Conservation (phyloP, 73 alveolate genomes). For the Symbiodinium pilosum region DNA sequence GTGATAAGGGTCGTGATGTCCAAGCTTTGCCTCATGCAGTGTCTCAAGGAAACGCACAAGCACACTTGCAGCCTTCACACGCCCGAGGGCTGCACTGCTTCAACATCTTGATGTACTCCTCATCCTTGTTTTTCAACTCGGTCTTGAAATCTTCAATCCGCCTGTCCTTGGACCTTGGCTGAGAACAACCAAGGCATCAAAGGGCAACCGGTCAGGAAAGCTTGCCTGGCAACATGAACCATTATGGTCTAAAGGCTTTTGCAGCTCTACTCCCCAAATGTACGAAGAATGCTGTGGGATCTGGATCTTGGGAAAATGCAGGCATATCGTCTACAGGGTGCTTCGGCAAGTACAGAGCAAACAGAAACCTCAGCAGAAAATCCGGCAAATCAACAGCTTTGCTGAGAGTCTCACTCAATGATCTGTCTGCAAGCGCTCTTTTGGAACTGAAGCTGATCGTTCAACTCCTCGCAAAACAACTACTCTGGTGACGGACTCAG, state of each 20-base stretch:
- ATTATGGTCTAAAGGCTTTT: no score
- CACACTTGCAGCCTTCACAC: not conserved
- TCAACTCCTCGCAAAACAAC: slow-evolving; percentile 34
- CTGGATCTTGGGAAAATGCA: no score
- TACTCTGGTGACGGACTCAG: not conserved
- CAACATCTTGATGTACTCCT: slow-evolving; percentile 97
- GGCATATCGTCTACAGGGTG: no score
- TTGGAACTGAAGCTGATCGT: slow-evolving; percentile 96
- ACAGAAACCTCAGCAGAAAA: no score
- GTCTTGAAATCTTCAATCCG: slow-evolving; percentile 96
- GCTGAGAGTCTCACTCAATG: slow-evolving; percentile 33
- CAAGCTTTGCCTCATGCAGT: not conserved
- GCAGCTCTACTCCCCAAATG: no score
- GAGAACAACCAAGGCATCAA: no score
- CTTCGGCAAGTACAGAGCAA: no score
- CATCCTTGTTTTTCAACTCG: slow-evolving; percentile 96
- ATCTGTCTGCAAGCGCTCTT: slow-evolving; percentile 96
- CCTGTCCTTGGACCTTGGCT: slow-evolving; percentile 93
- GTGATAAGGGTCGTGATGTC: slow-evolving; percentile 96
- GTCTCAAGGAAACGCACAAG: not conserved
- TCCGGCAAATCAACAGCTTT: no score
- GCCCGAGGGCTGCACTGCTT: slow-evolving; percentile 95
- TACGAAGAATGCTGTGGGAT: no score
- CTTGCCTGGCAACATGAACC: no score
- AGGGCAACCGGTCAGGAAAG: no score